Percentiles rank a stretch among this genome's conserved stretches.
phyloP scores from a whole-genome alignment of 768 basidiomycete species.

The Lentinula detonsa region DNA sequence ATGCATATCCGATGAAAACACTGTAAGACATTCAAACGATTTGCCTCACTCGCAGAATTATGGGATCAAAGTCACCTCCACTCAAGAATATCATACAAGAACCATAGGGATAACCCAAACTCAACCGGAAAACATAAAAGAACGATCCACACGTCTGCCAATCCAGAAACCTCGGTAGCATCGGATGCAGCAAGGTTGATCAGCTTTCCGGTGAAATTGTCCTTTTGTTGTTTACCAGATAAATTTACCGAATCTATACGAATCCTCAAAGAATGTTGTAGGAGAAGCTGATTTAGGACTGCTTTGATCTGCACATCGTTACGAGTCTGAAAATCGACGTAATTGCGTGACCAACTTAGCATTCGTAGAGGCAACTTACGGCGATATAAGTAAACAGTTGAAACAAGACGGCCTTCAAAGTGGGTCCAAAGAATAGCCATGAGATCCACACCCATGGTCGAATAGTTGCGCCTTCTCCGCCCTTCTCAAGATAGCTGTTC shows the following conservation, averaged over 20 bases:
- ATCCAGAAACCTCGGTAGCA: conserved; percentile 16
- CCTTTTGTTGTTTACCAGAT: background rate
- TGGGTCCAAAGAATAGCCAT: conserved; percentile 27
- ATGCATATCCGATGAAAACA: background rate
- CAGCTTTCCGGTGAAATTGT: conserved; percentile 49
- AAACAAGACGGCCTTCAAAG: conserved; percentile 23
- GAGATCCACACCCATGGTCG: conserved; percentile 63
- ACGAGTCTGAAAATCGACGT: background rate
- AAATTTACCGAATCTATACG: conserved; percentile 40
- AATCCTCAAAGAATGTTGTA: conserved; percentile 49
- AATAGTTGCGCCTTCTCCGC: conserved; percentile 38
- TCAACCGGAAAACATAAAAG: conserved; percentile 15
- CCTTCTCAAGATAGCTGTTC: conserved; percentile 52
- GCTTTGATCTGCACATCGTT: conserved; percentile 35
- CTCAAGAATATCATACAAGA: conserved; percentile 22
- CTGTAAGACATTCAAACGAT: background rate
- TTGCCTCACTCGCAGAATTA: background rate
- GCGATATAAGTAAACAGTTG: conserved; percentile 33
- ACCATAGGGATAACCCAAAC: conserved; percentile 16
- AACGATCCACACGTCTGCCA: conserved; percentile 11
- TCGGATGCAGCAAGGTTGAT: conserved; percentile 57
- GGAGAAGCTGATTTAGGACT: conserved; percentile 33
- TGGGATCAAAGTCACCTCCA: conserved; percentile 17
- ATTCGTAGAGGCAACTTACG: background rate
- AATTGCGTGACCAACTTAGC: background rate